Base-by-base conservation (phyloP, 495 filamentous ascomycete genomes). In the Rhizodiscina lignyota region DNA sequence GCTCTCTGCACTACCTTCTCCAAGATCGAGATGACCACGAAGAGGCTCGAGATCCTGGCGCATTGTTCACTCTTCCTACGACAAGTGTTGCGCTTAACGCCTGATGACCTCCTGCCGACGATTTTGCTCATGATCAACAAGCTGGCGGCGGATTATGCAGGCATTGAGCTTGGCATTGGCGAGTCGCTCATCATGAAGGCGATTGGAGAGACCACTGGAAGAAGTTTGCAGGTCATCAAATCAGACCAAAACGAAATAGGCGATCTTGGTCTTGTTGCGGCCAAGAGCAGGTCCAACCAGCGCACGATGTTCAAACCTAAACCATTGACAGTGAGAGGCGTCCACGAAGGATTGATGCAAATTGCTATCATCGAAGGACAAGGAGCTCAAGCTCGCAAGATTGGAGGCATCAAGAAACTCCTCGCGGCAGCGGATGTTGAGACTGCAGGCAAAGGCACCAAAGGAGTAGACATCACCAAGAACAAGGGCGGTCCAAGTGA, bases 181-280 rank as follows among this genome's bases (percentile, higher is more conserved):
- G 89, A 97, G 60, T 93, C 84, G 11, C 53, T 97, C 30, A 92
- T 97, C 47, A 94, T 97, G 85, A 97, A 94, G 48, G 81, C 89
- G 12, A 93, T 97, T 49, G 84, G 85, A 11, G 86, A 97, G 60
- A 77, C 74, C 34, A 96, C 89, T 2, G 89, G 89, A 4, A 77
- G 91, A 36, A 89, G 77, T 50, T 55, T 94, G 27, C 58, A 70
- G 5, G 72, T 89, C 35, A 92, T 96, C 55, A 94, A 94, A 52
- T 67, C 74, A 26, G 89, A 97, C 47, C 89, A 97, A 41, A 83
- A 84, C 44, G 83, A 94, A 45, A 91, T 94, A 51, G 89, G 89
- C 18, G 89, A 97, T 54, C 64, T 97, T 15, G 89, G 89, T 12
- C 63, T 96, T 34, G 89, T 97, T 1, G 89, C 89, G 17, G 83